Evolutionary conservation across 768 basidiomycete genomes (phyloP), one percentile per base, ranked within the genome.

Genomic region (Lactarius tabidus): DNA sequence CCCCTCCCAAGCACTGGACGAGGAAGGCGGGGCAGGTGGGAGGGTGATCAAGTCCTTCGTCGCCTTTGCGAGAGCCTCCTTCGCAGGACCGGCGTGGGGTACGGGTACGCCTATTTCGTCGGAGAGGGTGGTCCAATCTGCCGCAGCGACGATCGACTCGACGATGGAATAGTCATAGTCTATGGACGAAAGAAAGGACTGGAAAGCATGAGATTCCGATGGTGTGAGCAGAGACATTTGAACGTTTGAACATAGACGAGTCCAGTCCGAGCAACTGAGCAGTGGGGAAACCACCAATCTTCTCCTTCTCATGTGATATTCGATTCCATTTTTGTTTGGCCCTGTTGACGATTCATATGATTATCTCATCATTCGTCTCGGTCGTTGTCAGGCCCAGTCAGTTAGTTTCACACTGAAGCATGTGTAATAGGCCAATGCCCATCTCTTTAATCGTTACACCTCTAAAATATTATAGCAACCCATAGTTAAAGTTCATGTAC

Each of bases 21-120:
- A 33, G 31, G 58, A 31, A 41, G 66, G 55, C 26, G 62, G 59
- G 26, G 63, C 60, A 2, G 33, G 64, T 31, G 88, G 88, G 31
- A 91, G 79, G 5, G 88, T 80, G 86, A 93, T 91, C 52, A 93
- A 83, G 74, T 92, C 89, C 74, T 89, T 91, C 0, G 91, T 93
- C 0, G 90, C 90, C 75, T 88, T 89, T 60, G 87, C 77, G 60
- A 93, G 81, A 2, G 86, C 85, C 60, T 89, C 85, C 63, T 79
- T 85, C 65, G 84, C 84, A 9, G 69, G 67, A 18, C 52, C 59
- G 18, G 69, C 53, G 62, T 77, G 83, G 59, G 81, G 75, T 14
- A 82, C 81, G 39, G 81, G 78, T 69, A 65, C 55, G 29, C 57
- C 59, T 1, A 83, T 75, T 65, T 83, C 80, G 57, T 84, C 79